These are phyloP conservation scores for Phaeosphaeria sp. DNA, from an alignment of 2,329 filamentous ascomycete species.

Conservation along the genomic window DNA sequence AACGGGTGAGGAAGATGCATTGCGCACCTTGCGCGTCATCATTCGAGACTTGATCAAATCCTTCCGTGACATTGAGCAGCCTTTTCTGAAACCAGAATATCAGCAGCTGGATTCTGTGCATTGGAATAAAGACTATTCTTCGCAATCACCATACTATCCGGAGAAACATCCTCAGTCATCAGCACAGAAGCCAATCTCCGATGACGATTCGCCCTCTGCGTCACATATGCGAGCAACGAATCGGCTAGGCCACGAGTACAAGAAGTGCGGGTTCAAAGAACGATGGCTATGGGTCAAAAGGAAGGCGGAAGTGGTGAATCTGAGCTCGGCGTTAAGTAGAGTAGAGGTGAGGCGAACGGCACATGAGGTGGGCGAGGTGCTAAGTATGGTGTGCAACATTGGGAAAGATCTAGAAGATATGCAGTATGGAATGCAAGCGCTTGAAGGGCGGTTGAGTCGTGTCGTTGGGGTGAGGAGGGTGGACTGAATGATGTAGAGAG, in stretches of 20 bases:
- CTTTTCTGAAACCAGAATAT: constrained; percentile 47
- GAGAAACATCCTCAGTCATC: constrained; percentile 12
- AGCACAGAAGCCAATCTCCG: constrained; percentile 11
- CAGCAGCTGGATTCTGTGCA: constrained; percentile 21
- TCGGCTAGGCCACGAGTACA: constrained; percentile 38
- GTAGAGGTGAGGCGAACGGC: constrained; percentile 49
- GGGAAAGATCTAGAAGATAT: constrained; percentile 27
- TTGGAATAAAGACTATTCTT: constrained; percentile 16
- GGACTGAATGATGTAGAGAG: constrained; percentile 9
- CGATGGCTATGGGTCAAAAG: constrained; percentile 47
- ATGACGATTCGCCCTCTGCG: constrained; percentile 25
- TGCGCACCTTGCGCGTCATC: constrained; percentile 46
- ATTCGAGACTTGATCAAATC: constrained; percentile 45
- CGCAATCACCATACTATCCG: constrained; percentile 1
- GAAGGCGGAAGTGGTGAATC: constrained; percentile 44
- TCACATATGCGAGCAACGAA: constrained; percentile 28
- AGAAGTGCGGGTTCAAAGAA: constrained; percentile 40
- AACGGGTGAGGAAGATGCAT: constrained; percentile 38
- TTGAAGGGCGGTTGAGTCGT: constrained; percentile 26
- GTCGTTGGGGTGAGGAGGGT: constrained; percentile 32
- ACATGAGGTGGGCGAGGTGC: constrained; percentile 35
- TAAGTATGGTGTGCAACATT: constrained; percentile 23
- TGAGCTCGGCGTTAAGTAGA: constrained; percentile 45
- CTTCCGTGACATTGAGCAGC: constrained; percentile 47
- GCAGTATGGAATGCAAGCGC: constrained; percentile 12